Evolutionary conservation across 345 rosid genomes (phyloP), one percentile per base, ranked within the genome.

Genomic region (Eutrema yunnanense): DNA sequence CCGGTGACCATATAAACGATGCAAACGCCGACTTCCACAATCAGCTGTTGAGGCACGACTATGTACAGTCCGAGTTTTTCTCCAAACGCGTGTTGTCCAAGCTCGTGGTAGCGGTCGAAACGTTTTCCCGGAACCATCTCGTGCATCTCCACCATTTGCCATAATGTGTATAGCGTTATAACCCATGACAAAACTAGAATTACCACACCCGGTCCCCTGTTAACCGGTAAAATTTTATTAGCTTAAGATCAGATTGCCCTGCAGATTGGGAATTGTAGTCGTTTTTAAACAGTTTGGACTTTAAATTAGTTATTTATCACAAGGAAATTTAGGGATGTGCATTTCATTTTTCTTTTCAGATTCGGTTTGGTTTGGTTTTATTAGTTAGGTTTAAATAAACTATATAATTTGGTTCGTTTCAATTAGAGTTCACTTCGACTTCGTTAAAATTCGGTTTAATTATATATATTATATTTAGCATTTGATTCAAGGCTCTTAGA

Each of bases 81-180:
- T 3, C 96, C 96, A 46, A 90, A 90, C 2, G 92, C 96, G 29
- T 86, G 9, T 63, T 90, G 96, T n/a, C 96, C 93, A 62, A 90
- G 81, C 69, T 90, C 96, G 56, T 88, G 96, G 67, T 90, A 90
- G 52, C 96, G 79, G 30, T 88, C 93, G 10, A 90, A 88, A 32
- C 96, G 79, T 52, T 62, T 85, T 2, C 96, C 93, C 0, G 96
- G 90, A 14, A 88, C 90, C 96, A 86, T 86, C 61, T 90, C 96
- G 43, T 90, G 96, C 96, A 90, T 90, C 67, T 90, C 93, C 53
- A 90, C 96, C 96, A 90, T 90, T 69, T 90, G 96, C 93, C 96
- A 90, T 22, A 90, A 74, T 0, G 96, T 90, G 81, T 85, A 90
- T 2, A 90, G 69, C 9, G 96, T 90, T 69, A 88, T 84, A 13